Evolutionary conservation across 257 asterid species (phyloP).

Genomic region (Catharanthus roseus): DNA sequence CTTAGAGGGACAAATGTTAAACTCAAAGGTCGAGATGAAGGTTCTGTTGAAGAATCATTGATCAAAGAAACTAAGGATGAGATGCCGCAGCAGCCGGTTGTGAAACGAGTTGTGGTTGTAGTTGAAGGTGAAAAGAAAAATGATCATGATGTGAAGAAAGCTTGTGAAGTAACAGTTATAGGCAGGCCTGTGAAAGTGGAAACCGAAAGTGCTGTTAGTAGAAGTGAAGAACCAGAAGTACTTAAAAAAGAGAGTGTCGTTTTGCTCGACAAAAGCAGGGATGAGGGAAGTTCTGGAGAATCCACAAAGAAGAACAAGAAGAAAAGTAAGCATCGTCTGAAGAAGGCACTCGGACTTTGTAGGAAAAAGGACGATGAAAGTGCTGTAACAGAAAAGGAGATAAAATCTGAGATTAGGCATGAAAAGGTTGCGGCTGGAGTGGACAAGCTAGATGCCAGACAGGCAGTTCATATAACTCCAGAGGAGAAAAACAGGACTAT

Average conservation of each 20-base stretch:
- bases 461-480: constrained; percentile 6
- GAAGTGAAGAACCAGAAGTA: not conserved
- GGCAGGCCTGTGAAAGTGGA: constrained; percentile 2
- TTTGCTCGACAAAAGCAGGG: constrained; percentile 15
- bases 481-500: constrained; percentile 12
- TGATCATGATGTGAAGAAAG: constrained; percentile 1
- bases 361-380: constrained; percentile 15
- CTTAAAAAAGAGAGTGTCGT: constrained; percentile 13
- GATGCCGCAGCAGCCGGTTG: constrained; percentile 7
- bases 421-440: constrained; percentile 1
- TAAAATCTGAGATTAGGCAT: not conserved
- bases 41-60: constrained; percentile 3
- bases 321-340: constrained; percentile 13
- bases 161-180: constrained; percentile 8
- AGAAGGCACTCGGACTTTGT: not conserved
- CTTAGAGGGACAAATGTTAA: not conserved
- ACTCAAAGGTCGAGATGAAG: constrained; percentile 8
- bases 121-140: constrained; percentile 1
- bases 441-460: not conserved
- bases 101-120: constrained; percentile 1
- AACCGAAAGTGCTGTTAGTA: not conserved
- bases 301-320: constrained; percentile 15
- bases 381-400: not conserved
- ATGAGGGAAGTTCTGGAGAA: constrained; percentile 12
- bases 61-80: constrained; percentile 13